Conservation (phyloP, 345 rosid species). For the Punica granatum region DNA sequence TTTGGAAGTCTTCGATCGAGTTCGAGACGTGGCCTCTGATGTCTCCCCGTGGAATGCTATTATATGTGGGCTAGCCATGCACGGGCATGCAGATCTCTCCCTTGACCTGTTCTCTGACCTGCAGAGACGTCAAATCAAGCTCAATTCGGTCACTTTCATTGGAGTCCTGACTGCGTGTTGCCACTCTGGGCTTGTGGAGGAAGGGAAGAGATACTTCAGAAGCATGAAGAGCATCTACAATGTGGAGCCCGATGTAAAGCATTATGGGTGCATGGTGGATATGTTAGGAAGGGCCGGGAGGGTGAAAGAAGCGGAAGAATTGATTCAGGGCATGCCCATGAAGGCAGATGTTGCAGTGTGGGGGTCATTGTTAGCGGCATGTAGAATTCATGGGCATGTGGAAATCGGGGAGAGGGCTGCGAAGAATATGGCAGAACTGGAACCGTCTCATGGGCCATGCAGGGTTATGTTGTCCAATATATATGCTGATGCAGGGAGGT, state of each 20-base stretch:
- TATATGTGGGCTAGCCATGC: slow-evolving; percentile 66
- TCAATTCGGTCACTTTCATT: slow-evolving; percentile 58
- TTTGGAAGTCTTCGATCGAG: slow-evolving; percentile 41
- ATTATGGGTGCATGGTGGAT: slow-evolving; percentile 68
- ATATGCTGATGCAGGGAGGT: slow-evolving; percentile 79
- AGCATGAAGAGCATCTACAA: slow-evolving; percentile 41
- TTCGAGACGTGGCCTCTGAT: slow-evolving; percentile 28
- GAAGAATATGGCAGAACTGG: slow-evolving; percentile 37
- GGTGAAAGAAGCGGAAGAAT: slow-evolving; percentile 51
- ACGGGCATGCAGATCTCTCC: slow-evolving; percentile 53
- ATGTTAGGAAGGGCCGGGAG: slow-evolving; percentile 66
- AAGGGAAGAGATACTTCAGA: slow-evolving; percentile 46
- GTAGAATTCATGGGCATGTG: slow-evolving; percentile 51
- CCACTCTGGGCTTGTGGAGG: slow-evolving; percentile 56
- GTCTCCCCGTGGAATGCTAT: slow-evolving; percentile 87
- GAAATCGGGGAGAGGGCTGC: slow-evolving; percentile 64
- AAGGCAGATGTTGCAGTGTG: slow-evolving; percentile 69
- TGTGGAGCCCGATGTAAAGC: slow-evolving; percentile 58
- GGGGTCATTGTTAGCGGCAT: slow-evolving; percentile 68
- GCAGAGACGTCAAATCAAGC: slow-evolving; percentile 34
- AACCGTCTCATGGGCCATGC: slow-evolving; percentile 56
- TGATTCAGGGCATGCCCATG: slow-evolving; percentile 63
- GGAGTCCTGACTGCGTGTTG: slow-evolving; percentile 79
- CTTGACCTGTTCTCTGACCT: slow-evolving; percentile 47
- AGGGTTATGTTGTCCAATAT: slow-evolving; percentile 62